Base-by-base conservation (phyloP, 2,329 filamentous ascomycete genomes). In the Alternaria sp. region DNA sequence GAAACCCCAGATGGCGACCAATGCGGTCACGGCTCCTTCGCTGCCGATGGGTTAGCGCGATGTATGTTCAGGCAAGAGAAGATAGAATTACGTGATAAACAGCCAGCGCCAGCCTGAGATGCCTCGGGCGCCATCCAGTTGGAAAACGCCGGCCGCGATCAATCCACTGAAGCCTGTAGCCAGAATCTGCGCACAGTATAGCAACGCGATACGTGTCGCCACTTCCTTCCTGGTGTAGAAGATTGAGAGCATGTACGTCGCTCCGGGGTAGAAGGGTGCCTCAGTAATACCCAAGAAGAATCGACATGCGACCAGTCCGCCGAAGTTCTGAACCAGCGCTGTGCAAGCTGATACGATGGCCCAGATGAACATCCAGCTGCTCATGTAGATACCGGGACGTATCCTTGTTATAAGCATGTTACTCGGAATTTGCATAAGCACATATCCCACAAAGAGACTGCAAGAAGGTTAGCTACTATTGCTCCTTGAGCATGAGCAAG, bases 221-320 rank as follows among this genome's bases (percentile, higher is more conserved):
- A 81, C 68, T 66, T 81, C 79, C 56, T 85, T 84, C 44, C 88
- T 83, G 2, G 88, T 90, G 74, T 91, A 91, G 83, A 88, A 91
- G 62, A 89, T 88, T 0, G 86, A 88, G 32, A 90, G 81, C 61
- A 90, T 86, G 47, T 90, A 83, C 5, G 89, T 82, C 0, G 86
- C 86, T 36, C 89, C 89, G 0, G 89, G 88, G 45, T 90, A 82
- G 71, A 89, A 90, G 2, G 60, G 60, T 4, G 60, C 60, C 28
- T 77, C 77, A 1, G 70, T 73, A 12, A 78, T 70, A 1, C 77
- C 76, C 25, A 79, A 26, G 45, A 77, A 74, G 62, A 77, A 78
- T 1, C 75, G 66, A 46, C 67, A 71, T 21, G 65, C 70, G 9
- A 80, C 72, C 25, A 81, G 67, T 0, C 78, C 78, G 10, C 72